Conservation (phyloP, 495 filamentous ascomycete species). For the Trichocladium uniseriatum region DNA sequence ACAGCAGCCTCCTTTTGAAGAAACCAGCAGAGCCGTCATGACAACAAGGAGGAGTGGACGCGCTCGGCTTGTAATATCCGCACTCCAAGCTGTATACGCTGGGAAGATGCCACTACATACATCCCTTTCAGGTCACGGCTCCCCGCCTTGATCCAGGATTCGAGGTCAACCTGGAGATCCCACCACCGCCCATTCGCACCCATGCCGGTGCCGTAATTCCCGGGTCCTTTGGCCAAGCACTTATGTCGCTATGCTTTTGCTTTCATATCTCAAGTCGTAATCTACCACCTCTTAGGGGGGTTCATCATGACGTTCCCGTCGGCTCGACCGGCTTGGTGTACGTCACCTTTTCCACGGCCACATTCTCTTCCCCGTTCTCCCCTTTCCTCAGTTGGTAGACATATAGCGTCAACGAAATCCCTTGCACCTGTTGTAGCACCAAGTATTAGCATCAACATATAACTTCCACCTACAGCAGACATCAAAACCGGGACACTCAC, state of each 20-base stretch:
- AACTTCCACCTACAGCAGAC: background rate
- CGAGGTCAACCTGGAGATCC: background rate
- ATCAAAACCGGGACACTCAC: constrained; percentile 46
- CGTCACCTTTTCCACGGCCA: constrained; percentile 94
- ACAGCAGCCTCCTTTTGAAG: too few relatives aligned
- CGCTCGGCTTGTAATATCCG: too few relatives aligned
- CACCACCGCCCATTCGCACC: background rate
- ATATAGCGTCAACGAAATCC: constrained; percentile 91
- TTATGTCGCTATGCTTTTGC: background rate
- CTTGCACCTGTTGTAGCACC: constrained; percentile 64
- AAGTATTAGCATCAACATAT: constrained; percentile 11
- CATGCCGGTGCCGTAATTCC: constrained; percentile 6
- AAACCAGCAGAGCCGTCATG: too few relatives aligned
- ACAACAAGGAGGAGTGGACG: too few relatives aligned
- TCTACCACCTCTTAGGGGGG: background rate
- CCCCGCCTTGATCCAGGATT: background rate
- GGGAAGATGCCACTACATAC: too few relatives aligned
- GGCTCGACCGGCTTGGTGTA: constrained; percentile 75
- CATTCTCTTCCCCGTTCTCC: constrained; percentile 77
- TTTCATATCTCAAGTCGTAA: background rate
- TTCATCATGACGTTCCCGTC: constrained; percentile 32
- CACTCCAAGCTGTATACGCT: too few relatives aligned
- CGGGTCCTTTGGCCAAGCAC: background rate
- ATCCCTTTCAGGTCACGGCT: too few relatives aligned
- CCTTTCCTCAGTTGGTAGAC: constrained; percentile 95